phyloP scores from a whole-genome alignment of 2,329 filamentous ascomycete species.

The Botrytis byssoidea region DNA sequence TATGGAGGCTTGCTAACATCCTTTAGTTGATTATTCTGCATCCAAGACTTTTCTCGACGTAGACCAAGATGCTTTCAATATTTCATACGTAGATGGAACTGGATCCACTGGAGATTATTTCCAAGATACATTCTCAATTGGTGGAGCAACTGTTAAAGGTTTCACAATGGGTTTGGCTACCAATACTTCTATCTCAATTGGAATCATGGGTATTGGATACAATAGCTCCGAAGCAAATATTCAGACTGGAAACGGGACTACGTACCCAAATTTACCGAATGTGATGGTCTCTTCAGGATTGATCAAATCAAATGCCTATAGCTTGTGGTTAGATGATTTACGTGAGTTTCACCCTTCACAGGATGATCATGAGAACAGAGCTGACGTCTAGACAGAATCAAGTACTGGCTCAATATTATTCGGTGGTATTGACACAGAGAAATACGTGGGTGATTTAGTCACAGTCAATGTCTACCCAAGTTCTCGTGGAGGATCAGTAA shows the following conservation, averaged over 20 bases:
- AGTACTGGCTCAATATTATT: conserved; percentile 44
- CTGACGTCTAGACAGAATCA: conserved; percentile 32
- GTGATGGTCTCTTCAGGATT: conserved; percentile 44
- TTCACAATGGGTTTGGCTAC: conserved; percentile 57
- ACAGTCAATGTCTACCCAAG: conserved; percentile 37
- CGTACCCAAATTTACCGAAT: conserved; percentile 38
- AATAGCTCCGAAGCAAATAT: conserved; percentile 46
- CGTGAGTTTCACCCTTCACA: conserved; percentile 29
- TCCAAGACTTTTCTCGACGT: conserved; percentile 52
- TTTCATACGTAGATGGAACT: conserved; percentile 59
- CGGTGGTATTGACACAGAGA: conserved; percentile 48
- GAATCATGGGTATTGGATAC: conserved; percentile 60
- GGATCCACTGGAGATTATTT: conserved; percentile 57
- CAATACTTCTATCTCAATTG: conserved; percentile 49
- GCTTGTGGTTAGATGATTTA: conserved; percentile 42
- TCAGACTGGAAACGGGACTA: conserved; percentile 46
- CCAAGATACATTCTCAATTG: conserved; percentile 54
- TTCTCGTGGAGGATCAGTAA: conserved; percentile 16
- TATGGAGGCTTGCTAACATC: conserved; percentile 2
- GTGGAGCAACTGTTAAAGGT: conserved; percentile 47
- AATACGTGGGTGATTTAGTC: conserved; percentile 44
- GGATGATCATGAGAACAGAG: neutral
- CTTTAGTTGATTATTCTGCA: conserved; percentile 47
- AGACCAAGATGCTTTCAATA: conserved; percentile 50
- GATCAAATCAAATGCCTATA: conserved; percentile 45